phyloP scores from a whole-genome alignment of 768 basidiomycete genomes.

The Tricholoma bakamatsutake region DNA sequence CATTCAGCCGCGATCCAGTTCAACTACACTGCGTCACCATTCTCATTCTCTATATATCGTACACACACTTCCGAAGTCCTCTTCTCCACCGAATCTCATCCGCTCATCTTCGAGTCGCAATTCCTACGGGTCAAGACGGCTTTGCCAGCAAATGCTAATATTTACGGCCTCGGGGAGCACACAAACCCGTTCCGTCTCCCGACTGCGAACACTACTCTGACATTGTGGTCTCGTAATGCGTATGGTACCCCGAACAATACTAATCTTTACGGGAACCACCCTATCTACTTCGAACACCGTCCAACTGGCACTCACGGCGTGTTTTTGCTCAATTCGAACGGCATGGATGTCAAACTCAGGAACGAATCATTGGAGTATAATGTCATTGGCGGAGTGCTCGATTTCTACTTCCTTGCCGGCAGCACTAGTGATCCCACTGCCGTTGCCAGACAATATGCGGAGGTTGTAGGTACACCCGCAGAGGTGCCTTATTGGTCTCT shows the following conservation, averaged over 20 bases:
- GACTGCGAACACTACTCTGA: slow-evolving; percentile 39
- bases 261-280: slow-evolving; percentile 71
- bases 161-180: slow-evolving; percentile 78
- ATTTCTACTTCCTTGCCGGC: slow-evolving; percentile 76
- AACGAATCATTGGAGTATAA: slow-evolving; percentile 63
- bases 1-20: slow-evolving; percentile 44
- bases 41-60: slow-evolving; percentile 54
- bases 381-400: slow-evolving; percentile 69
- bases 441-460: slow-evolving; percentile 63
- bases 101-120: slow-evolving; percentile 72
- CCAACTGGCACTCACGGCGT: slow-evolving; percentile 63
- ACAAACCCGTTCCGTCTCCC: slow-evolving; percentile 58
- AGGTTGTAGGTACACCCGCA: slow-evolving; percentile 59
- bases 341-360: slow-evolving; percentile 72
- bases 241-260: slow-evolving; percentile 50
- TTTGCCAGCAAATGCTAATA: slow-evolving; percentile 55
- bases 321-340: slow-evolving; percentile 63
- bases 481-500: slow-evolving; percentile 74
- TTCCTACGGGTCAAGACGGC: slow-evolving; percentile 67
- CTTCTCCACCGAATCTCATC: slow-evolving; percentile 54
- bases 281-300: slow-evolving; percentile 68
- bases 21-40: slow-evolving; percentile 53
- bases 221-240: slow-evolving; percentile 64
- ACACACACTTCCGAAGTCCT: slow-evolving; percentile 44
- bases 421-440: slow-evolving; percentile 51